These are phyloP conservation scores for Neurospora terricola DNA, from an alignment of 495 filamentous ascomycete species.

Conservation along the genomic window DNA sequence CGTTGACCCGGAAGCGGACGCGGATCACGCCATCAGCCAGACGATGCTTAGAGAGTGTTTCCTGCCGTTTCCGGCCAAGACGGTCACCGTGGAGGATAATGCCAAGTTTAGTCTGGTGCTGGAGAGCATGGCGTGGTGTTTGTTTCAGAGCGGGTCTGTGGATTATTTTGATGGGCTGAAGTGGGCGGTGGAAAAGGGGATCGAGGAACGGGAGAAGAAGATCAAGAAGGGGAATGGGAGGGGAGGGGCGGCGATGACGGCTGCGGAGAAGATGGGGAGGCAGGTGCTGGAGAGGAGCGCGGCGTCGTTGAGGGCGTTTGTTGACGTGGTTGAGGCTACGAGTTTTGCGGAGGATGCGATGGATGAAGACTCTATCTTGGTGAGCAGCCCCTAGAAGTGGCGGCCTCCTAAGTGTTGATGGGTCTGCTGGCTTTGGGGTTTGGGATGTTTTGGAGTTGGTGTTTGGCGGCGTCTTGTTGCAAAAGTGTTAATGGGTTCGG, in stretches of 20 bases:
- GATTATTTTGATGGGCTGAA: slow-evolving; percentile 37
- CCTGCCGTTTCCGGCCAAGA: slow-evolving; percentile 62
- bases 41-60: slow-evolving; percentile 56
- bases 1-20: slow-evolving; percentile 24
- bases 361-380: background rate
- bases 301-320: slow-evolving; percentile 26
- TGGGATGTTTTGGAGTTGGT: background rate
- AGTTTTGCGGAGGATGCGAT: slow-evolving; percentile 2
- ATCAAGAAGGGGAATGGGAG: slow-evolving; percentile 36
- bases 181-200: slow-evolving; percentile 50
- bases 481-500: background rate
- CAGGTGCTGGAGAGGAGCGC: slow-evolving; percentile 28
- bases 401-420: background rate
- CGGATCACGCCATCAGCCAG: slow-evolving; percentile 39
- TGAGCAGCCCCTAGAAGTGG: background rate
- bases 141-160: slow-evolving; percentile 36
- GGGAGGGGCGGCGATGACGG: slow-evolving; percentile 24
- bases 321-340: slow-evolving; percentile 21
- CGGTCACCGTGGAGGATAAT: slow-evolving; percentile 56
- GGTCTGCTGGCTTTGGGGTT: background rate
- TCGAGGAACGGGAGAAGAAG: slow-evolving; percentile 46
- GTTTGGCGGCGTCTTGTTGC: background rate
- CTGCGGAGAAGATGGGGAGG: slow-evolving; percentile 23
- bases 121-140: slow-evolving; percentile 57
- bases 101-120: slow-evolving; percentile 69